Evolutionary conservation across 192 early-diverging fungal species (phyloP), one percentile per base, ranked within the genome.

Genomic region (Phlyctochytrium planicorne): DNA sequence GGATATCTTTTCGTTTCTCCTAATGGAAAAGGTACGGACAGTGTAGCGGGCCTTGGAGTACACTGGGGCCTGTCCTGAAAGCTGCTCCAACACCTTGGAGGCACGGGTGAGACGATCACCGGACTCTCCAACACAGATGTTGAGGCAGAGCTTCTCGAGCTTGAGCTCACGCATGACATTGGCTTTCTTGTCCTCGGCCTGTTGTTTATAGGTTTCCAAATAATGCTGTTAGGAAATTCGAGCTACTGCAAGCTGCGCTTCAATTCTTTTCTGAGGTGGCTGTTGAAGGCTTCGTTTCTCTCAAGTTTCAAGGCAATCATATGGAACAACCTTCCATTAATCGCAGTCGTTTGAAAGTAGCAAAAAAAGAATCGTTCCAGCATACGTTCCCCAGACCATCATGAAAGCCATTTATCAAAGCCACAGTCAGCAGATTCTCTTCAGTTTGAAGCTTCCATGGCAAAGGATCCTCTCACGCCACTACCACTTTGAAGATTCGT

Each of bases 1-100:
- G 68, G 97, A 84, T 71, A 99, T 99, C 91, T 98, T 98, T 85
- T 99, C 97, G 90, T 99, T 99, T 95, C 97, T 93, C 80, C 97
- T 93, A 88, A 99, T 99, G 87, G 92, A 91, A 84, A 99, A 99
- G 76, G 95, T 93, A 86, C 97, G 93, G 83, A 99, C 95, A 56
- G 97, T 99, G 89, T 97, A 98, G 73, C 96, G 95, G 60, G 97
- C 97, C 91, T 98, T 98, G 78, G 97, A 97, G 87, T 94, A 94
- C 75, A 99, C 95, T 70, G 97, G 97, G 66, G 90, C 89, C 84
- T 99, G 97, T 69, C 95, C 97, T 70, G 96, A 97, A 74, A 99
- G 89, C 90, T 99, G 95, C 85, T 99, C 97, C 56, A 99, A 88
- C 78, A 99, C 97, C 92, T 99, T 99, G 82, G 93, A 93, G 74